Percentiles rank a stretch among this genome's conserved stretches.
These are phyloP conservation scores for Mycena amicta DNA, from an alignment of 768 basidiomycete genomes.

Conservation along the genomic window DNA sequence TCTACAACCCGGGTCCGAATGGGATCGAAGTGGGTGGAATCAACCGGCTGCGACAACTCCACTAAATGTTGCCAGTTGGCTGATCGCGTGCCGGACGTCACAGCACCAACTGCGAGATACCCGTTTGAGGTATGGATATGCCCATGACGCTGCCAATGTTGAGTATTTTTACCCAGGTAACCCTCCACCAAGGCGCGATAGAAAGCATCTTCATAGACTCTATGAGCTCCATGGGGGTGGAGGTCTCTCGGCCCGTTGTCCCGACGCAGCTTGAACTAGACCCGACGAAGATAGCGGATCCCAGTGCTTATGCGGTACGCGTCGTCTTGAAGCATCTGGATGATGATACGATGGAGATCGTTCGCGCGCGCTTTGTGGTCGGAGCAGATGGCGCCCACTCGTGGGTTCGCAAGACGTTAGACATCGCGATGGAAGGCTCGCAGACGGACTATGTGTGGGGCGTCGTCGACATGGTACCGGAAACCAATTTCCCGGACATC, in stretches of 20 bases:
- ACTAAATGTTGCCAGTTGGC: conserved; percentile 46
- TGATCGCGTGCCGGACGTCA: conserved; percentile 63
- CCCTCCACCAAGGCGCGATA: conserved; percentile 66
- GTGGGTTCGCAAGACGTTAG: conserved; percentile 73
- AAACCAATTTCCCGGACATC: conserved; percentile 81
- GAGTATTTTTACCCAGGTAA: conserved; percentile 51
- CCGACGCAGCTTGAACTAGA: conserved; percentile 52
- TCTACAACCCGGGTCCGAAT: conserved; percentile 66
- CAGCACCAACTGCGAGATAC: conserved; percentile 63
- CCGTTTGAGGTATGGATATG: conserved; percentile 73
- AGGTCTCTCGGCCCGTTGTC: conserved; percentile 52
- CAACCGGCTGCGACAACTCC: too few species aligned
- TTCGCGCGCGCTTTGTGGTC: conserved; percentile 73
- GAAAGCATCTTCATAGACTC: conserved; percentile 62
- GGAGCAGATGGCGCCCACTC: conserved; percentile 84
- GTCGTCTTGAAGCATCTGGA: conserved; percentile 48
- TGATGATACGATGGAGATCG: conserved; percentile 50
- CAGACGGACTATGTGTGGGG: conserved; percentile 83
- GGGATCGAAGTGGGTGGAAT: conserved; percentile 57
- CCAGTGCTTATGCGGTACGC: conserved; percentile 41
- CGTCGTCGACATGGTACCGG: conserved; percentile 69
- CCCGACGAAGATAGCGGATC: conserved; percentile 46
- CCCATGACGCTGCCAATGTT: too few species aligned
- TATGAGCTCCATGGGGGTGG: conserved; percentile 47
- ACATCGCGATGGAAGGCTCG: conserved; percentile 77